Conservation (phyloP, 345 rosid genomes). For the Camelina sativa region DNA sequence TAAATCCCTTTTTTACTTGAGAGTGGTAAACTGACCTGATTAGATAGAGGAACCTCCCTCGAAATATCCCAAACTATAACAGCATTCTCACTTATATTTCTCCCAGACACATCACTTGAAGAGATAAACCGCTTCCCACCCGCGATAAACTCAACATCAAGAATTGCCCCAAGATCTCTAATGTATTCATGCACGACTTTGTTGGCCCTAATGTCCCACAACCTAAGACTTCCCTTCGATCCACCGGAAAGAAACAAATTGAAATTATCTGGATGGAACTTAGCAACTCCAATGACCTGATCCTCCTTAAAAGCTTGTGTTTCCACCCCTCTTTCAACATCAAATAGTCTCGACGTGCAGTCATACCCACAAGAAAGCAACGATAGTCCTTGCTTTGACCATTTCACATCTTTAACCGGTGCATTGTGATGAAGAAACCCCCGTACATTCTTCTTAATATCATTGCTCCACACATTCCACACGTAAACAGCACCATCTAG, state of each 20-base stretch:
- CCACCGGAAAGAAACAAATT: conserved; percentile 89
- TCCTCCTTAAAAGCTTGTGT: conserved; percentile 68
- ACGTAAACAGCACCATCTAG: conserved; percentile 67
- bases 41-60: conserved; percentile 77
- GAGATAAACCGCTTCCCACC: conserved; percentile 75
- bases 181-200: conserved; percentile 62
- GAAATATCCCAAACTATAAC: conserved; percentile 77
- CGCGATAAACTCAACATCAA: conserved; percentile 73
- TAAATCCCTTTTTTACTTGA: background rate
- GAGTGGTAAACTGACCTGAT: conserved; percentile 60
- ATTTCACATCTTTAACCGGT: conserved; percentile 78
- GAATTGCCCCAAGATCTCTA: conserved; percentile 68
- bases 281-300: conserved; percentile 64
- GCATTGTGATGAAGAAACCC: conserved; percentile 59
- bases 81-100: conserved; percentile 79
- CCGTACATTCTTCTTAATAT: conserved; percentile 57
- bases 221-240: conserved; percentile 67
- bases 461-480: conserved; percentile 86
- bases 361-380: conserved; percentile 88
- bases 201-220: conserved; percentile 79
- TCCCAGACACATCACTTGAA: conserved; percentile 76
- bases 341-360: conserved; percentile 66
- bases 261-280: conserved; percentile 65
- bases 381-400: conserved; percentile 61
- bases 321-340: conserved; percentile 78